phyloP scores from a whole-genome alignment of 2,329 filamentous ascomycete species.

The Fusarium gaditjirri region DNA sequence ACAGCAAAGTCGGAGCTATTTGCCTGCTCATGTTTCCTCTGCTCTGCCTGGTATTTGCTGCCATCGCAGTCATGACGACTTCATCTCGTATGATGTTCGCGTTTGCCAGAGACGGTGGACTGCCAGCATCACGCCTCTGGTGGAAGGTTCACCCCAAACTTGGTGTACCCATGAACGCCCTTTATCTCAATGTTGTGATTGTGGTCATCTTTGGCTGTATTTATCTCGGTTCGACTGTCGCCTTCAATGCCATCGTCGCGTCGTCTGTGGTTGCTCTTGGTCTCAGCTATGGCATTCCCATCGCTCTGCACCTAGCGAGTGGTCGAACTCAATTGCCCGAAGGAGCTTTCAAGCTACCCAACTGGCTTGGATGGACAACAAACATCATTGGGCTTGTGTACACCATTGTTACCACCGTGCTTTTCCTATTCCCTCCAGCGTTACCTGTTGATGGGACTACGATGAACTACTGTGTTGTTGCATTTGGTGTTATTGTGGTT shows the following conservation, averaged over 20 bases:
- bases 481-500: constrained; percentile 57
- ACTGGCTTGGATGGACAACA: constrained; percentile 51
- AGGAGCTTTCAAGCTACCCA: constrained; percentile 48
- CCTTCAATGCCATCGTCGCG: constrained; percentile 77
- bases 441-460: constrained; percentile 71
- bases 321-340: constrained; percentile 72
- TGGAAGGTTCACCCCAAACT: constrained; percentile 69
- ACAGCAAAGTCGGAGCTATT: constrained; percentile 68
- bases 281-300: constrained; percentile 79
- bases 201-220: constrained; percentile 76
- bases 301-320: constrained; percentile 73
- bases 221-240: constrained; percentile 71
- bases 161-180: constrained; percentile 72
- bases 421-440: constrained; percentile 77
- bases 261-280: constrained; percentile 78
- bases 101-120: constrained; percentile 71
- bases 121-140: constrained; percentile 70
- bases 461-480: constrained; percentile 69
- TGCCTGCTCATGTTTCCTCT: constrained; percentile 75
- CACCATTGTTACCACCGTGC: constrained; percentile 72
- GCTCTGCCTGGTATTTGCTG: constrained; percentile 71
- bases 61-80: constrained; percentile 73
- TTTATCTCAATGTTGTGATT: constrained; percentile 68
- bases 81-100: constrained; percentile 74
- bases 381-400: constrained; percentile 66